Percentiles rank a stretch among this genome's conserved stretches.
These are phyloP conservation scores for Fusarium gaditjirri DNA, from an alignment of 2,329 filamentous ascomycete genomes.

Conservation along the genomic window DNA sequence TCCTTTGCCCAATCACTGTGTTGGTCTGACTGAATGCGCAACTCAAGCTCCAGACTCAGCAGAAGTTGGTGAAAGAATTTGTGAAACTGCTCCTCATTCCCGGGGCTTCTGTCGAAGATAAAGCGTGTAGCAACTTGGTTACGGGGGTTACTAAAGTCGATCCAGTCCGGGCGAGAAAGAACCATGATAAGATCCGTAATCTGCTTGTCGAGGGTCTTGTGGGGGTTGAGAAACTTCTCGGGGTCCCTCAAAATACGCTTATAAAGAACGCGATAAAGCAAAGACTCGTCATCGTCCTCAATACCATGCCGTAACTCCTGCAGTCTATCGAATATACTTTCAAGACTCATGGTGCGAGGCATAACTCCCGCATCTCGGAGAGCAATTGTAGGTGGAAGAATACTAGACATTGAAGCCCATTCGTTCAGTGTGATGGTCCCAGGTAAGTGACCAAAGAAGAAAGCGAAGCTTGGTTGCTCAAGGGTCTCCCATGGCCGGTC, in stretches of 20 bases:
- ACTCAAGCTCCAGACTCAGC: slow-evolving; percentile 76
- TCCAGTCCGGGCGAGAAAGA: slow-evolving; percentile 75
- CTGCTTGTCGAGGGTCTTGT: slow-evolving; percentile 74
- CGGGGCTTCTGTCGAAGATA: slow-evolving; percentile 69
- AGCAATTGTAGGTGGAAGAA: slow-evolving; percentile 64
- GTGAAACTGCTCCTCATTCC: slow-evolving; percentile 67
- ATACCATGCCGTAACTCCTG: slow-evolving; percentile 66
- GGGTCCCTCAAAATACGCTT: slow-evolving; percentile 74
- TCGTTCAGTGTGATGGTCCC: slow-evolving; percentile 79
- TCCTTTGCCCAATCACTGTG: slow-evolving; percentile 73
- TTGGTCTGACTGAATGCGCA: slow-evolving; percentile 72
- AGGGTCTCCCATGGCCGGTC: slow-evolving; percentile 74
- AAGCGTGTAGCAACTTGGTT: slow-evolving; percentile 81
- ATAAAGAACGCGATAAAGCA: slow-evolving; percentile 74
- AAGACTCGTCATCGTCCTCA: slow-evolving; percentile 66
- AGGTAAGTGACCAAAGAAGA: slow-evolving; percentile 71
- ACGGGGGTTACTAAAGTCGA: slow-evolving; percentile 75
- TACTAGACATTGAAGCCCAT: slow-evolving; percentile 71
- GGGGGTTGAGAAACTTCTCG: slow-evolving; percentile 68
- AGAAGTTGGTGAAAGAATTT: slow-evolving; percentile 82
- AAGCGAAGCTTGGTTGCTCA: slow-evolving; percentile 78
- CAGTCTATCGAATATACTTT: slow-evolving; percentile 67
- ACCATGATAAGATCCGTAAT: slow-evolving; percentile 78
- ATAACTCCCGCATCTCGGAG: slow-evolving; percentile 67
- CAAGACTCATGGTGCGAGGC: slow-evolving; percentile 70